Evolutionary conservation across 805 yeast genomes (phyloP).

Genomic region (Lipomyces yamadae): DNA sequence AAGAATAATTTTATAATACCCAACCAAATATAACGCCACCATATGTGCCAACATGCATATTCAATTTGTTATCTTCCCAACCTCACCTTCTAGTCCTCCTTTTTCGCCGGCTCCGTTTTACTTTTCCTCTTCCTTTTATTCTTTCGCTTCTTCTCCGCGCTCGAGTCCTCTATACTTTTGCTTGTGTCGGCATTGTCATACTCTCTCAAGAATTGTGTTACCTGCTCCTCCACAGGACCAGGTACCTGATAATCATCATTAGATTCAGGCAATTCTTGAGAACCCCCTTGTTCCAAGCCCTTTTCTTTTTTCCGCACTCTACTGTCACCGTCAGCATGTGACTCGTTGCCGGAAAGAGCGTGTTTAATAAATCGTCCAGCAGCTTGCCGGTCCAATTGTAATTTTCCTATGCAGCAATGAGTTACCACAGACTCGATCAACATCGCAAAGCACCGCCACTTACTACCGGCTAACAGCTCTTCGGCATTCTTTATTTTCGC

Average conservation of each 20-base stretch:
- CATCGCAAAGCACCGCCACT: neutral
- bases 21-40: no score
- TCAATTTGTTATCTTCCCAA: no score
- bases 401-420: conserved; percentile 17
- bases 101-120: neutral
- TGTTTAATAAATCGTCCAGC: conserved; percentile 35
- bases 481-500: conserved; percentile 33
- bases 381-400: conserved; percentile 27
- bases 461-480: conserved; percentile 32
- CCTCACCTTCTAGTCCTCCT: neutral
- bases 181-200: neutral
- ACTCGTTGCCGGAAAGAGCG: conserved; percentile 30
- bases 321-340: conserved; percentile 20
- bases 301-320: conserved; percentile 4
- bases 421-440: neutral
- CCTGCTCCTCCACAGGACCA: neutral
- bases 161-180: neutral
- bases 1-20: no score
- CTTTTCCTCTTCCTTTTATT: neutral
- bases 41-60: no score
- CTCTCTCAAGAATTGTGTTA: neutral
- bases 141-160: neutral
- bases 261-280: conserved; percentile 2
- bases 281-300: neutral
- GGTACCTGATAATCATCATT: no score